phyloP scores from a whole-genome alignment of 2,329 filamentous ascomycete species.

The Tolypocladium tropicale region DNA sequence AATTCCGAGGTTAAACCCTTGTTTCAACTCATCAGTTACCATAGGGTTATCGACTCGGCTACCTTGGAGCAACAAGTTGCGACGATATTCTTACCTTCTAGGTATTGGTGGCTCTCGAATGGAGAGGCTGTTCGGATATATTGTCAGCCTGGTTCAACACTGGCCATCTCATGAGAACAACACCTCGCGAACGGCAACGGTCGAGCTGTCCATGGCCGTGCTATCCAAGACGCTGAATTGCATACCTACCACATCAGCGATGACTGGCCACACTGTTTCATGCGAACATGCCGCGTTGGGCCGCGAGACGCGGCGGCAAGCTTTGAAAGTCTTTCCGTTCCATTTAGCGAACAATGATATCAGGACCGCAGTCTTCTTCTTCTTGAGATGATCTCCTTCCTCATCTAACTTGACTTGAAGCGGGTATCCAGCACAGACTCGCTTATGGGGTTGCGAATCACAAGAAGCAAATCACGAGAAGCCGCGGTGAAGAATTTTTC shows the following conservation, averaged over 20 bases:
- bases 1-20: conserved; percentile 17
- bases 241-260: no score
- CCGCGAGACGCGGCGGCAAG: conserved; percentile 7
- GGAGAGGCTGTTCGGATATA: conserved; percentile 19
- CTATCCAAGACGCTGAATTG: conserved; percentile 24
- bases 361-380: conserved; percentile 8
- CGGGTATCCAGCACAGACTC: conserved; percentile 19
- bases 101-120: conserved; percentile 23
- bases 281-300: no score
- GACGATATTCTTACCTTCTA: conserved; percentile 19
- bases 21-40: conserved; percentile 24
- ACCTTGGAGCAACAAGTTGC: conserved; percentile 27
- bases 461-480: no score
- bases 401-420: conserved; percentile 18
- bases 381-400: conserved; percentile 17
- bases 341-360: conserved; percentile 15
- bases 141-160: conserved; percentile 11
- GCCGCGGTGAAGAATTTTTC: conserved; percentile 17
- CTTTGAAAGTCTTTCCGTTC: conserved; percentile 16
- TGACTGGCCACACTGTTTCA: no score
- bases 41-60: conserved; percentile 22
- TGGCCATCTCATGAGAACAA: conserved; percentile 6
- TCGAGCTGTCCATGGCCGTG: conserved; percentile 19
- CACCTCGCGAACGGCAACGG: conserved; percentile 8
- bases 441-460: conserved; percentile 2